These are phyloP conservation scores for Aspergillus calidoustus DNA, from an alignment of 2,329 filamentous ascomycete species.

Conservation along the genomic window DNA sequence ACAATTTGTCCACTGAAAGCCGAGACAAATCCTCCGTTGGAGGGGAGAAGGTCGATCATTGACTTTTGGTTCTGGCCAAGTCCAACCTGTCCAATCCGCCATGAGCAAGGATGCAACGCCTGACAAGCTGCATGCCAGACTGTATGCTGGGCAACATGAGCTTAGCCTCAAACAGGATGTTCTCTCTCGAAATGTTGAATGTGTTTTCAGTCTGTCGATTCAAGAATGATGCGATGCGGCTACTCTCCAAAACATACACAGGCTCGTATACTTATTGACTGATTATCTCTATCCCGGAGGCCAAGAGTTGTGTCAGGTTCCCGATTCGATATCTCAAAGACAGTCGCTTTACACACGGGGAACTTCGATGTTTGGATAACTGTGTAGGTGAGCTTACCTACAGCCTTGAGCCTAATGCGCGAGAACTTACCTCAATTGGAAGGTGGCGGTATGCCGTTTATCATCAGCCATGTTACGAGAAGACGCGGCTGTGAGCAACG, in stretches of 20 bases:
- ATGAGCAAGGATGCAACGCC: constrained; percentile 6
- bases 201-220: background rate
- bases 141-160: background rate
- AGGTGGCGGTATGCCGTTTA: background rate
- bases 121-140: constrained; percentile 7
- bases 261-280: background rate
- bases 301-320: background rate
- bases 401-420: background rate
- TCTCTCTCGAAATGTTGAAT: background rate
- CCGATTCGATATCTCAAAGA: too few relatives aligned
- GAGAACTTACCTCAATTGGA: constrained; percentile 1
- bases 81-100: constrained; percentile 10
- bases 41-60: constrained; percentile 19
- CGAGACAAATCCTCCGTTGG: constrained; percentile 15
- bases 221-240: background rate
- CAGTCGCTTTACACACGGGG: background rate
- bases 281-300: background rate
- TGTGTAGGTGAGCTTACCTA: background rate
- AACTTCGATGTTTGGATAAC: background rate
- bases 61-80: constrained; percentile 12
- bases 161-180: background rate
- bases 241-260: too few relatives aligned
- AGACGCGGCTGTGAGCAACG: background rate
- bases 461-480: background rate
- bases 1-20: constrained; percentile 9